phyloP scores from a whole-genome alignment of 2,329 filamentous ascomycete genomes.

The Cladosporium colombiae region DNA sequence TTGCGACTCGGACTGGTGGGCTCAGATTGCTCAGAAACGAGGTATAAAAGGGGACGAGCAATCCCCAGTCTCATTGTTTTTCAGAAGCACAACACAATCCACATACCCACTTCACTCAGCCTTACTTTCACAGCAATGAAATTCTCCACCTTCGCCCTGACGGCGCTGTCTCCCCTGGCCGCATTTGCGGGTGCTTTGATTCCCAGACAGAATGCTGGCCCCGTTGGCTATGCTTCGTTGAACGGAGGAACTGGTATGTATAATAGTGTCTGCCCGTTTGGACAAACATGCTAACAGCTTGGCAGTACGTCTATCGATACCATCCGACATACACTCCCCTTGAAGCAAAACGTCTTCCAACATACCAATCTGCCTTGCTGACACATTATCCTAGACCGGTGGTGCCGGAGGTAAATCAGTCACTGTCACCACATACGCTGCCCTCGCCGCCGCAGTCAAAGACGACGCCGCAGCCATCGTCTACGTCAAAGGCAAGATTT shows the following conservation, averaged over 20 bases:
- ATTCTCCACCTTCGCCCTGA: constrained; percentile 27
- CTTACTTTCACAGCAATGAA: constrained; percentile 3
- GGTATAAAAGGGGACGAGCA: background rate
- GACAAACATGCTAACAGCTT: background rate
- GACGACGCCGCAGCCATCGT: constrained; percentile 44
- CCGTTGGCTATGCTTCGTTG: constrained; percentile 14
- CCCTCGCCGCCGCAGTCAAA: constrained; percentile 41
- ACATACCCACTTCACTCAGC: background rate
- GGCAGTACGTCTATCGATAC: background rate
- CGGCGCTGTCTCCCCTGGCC: constrained; percentile 27
- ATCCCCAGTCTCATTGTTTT: background rate
- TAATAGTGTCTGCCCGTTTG: background rate
- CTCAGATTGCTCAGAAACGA: background rate
- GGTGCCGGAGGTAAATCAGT: constrained; percentile 47
- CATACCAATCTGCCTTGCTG: background rate
- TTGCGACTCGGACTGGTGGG: background rate
- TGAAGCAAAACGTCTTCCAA: background rate
- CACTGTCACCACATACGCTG: constrained; percentile 50
- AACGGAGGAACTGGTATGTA: constrained; percentile 2
- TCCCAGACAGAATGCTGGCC: constrained; percentile 10
- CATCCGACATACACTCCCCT: background rate
- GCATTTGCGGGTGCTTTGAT: constrained; percentile 23
- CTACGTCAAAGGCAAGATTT: constrained; percentile 50
- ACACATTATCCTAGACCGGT: constrained; percentile 37
- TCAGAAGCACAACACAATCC: background rate